Evolutionary conservation across 768 basidiomycete genomes (phyloP), one percentile per base, ranked within the genome.

Genomic region (Lactarius hengduanensis): DNA sequence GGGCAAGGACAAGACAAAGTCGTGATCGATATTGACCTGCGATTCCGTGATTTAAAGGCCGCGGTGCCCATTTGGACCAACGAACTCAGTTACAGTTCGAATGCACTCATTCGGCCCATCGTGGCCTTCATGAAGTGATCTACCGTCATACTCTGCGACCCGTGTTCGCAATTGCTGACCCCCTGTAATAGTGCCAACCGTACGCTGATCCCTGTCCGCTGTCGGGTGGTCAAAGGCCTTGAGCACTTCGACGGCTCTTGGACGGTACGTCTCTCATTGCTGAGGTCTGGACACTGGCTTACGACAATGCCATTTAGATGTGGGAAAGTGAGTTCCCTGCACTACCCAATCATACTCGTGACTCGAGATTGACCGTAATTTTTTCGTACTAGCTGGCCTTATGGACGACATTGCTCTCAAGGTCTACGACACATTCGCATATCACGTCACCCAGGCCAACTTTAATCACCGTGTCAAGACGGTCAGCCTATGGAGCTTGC

Each of bases 121-220:
- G 97, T 98, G 18, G 96, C 94, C 1, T 99, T 99, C 74, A 96
- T 98, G 88, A 97, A 97, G 95, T 96, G 72, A 66, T 41, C 7
- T 43, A 18, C 41, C 10, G 5, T 57, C 47, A 8, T 63, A 41
- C 26, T 15, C 16, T 18, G 15, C 3, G 30, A 54, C 28, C 28
- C 16, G 6, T 15, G 9, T 53, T 30, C 38, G n/a, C 18, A 9
- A 11, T 13, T 67, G 28, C 9, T 50, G 69, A 75, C 47, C 73
- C 16, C 20, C 57, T 64, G 36, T 15, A 59, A 30, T 71, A 98
- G 96, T 75, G 89, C 91, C 4, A 96, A 98, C 74, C 87, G 90
- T 66, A 99, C 97, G 1, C 78, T 99, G 71, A 85, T 99, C 2
- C 97, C 97, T 15, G 95, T 98, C 61, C 94, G 89, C 70, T 98